phyloP scores from a whole-genome alignment of 2,329 filamentous ascomycete species.

The Graphilbum sp. region DNA sequence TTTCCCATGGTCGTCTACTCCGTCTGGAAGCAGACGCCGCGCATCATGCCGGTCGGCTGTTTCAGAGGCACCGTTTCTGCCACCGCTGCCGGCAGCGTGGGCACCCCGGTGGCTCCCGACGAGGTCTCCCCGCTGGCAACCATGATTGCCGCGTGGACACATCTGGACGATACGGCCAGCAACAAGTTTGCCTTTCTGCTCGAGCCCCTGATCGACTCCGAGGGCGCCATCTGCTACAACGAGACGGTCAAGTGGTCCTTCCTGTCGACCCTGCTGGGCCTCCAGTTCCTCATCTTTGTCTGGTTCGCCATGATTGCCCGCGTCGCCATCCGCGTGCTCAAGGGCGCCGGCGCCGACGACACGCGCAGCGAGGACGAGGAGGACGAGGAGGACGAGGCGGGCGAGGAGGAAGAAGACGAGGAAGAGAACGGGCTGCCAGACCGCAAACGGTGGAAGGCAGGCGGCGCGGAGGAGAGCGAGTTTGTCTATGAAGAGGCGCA shows the following conservation, averaged over 20 bases:
- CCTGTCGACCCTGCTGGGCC: conserved; percentile 54
- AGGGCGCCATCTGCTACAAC: conserved; percentile 68
- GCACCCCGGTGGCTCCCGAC: conserved; percentile 1
- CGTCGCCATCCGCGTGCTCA: conserved; percentile 66
- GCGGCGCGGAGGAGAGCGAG: conserved; percentile 35
- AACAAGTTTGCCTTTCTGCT: conserved; percentile 45
- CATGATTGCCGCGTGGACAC: conserved; percentile 2
- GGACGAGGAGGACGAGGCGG: conserved; percentile 42
- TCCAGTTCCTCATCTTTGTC: conserved; percentile 62
- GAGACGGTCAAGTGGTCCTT: conserved; percentile 60
- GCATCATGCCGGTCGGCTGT: conserved; percentile 50
- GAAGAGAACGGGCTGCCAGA: conserved; percentile 26
- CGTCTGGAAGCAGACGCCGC: conserved; percentile 49
- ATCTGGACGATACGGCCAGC: conserved; percentile 1
- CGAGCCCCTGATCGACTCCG: conserved; percentile 55
- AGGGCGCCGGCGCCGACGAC: conserved; percentile 67
- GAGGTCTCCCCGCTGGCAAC: conserved; percentile 3
- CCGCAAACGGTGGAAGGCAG: too few species aligned
- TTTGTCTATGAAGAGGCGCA: conserved; percentile 34
- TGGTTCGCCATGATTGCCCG: conserved; percentile 86
- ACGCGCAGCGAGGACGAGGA: conserved; percentile 74
- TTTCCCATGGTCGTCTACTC: conserved; percentile 74
- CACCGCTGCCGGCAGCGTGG: conserved; percentile 26
- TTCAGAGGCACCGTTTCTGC: conserved; percentile 34
- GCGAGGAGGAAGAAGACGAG: conserved; percentile 41